Evolutionary conservation across 768 basidiomycete species (phyloP).

Genomic region (Trametes villosa): DNA sequence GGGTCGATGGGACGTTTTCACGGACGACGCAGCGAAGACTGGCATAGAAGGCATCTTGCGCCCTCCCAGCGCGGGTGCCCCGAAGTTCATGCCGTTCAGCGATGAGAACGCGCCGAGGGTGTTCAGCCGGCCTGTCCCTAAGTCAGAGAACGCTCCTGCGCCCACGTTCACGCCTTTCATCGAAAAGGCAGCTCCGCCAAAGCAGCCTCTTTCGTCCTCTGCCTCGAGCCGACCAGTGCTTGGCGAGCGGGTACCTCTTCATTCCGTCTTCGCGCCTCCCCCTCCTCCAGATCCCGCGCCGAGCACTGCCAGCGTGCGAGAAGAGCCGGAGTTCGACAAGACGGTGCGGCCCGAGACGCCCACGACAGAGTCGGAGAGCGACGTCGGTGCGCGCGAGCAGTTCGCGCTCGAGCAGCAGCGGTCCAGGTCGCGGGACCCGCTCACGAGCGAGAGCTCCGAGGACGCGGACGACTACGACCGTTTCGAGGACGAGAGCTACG

Average conservation of each 20-base stretch:
- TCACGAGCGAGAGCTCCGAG: constrained; percentile 23
- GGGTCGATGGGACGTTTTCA: constrained; percentile 14
- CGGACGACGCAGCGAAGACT: constrained; percentile 17
- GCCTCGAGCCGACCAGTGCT: constrained; percentile 14
- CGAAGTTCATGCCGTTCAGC: constrained; percentile 42
- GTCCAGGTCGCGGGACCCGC: constrained; percentile 13
- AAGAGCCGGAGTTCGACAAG: constrained; percentile 12
- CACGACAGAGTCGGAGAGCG: constrained; percentile 16
- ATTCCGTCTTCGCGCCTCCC: constrained; percentile 22
- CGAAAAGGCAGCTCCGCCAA: constrained; percentile 24
- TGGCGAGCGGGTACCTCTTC: constrained; percentile 28
- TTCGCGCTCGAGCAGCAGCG: constrained; percentile 12
- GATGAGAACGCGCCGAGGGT: constrained; percentile 55
- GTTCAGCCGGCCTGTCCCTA: constrained; percentile 66
- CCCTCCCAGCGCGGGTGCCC: constrained; percentile 1
- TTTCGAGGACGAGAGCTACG: background rate
- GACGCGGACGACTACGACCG: constrained; percentile 29
- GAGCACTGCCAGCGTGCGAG: constrained; percentile 21
- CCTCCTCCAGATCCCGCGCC: constrained; percentile 30
- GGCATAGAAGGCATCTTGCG: constrained; percentile 14
- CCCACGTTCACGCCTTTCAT: constrained; percentile 45
- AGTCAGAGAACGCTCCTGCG: constrained; percentile 42
- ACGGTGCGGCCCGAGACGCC: constrained; percentile 7
- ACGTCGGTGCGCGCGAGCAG: constrained; percentile 7
- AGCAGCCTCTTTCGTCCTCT: constrained; percentile 6